Conservation (phyloP, 2,329 filamentous ascomycete species). For the Truncatella angustata region DNA sequence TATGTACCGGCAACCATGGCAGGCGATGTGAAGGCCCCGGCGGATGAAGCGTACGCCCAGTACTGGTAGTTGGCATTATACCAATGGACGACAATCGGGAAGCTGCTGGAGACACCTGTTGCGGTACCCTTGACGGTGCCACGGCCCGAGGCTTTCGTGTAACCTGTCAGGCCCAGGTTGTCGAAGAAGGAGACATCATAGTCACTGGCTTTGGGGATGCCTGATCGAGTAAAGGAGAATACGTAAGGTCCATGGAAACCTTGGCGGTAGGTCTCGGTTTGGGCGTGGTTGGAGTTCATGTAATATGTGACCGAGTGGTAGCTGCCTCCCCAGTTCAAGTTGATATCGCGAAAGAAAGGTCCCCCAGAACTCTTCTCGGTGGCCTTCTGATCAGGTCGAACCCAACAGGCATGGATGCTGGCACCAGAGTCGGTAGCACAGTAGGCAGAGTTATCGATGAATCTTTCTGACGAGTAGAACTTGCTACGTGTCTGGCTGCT, state of each 20-base stretch:
- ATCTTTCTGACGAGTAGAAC: conserved; percentile 60
- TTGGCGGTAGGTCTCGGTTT: conserved; percentile 54
- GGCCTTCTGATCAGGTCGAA: conserved; percentile 36
- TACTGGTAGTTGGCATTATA: conserved; percentile 54
- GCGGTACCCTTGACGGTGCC: conserved; percentile 54
- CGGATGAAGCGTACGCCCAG: conserved; percentile 50
- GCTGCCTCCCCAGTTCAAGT: conserved; percentile 51
- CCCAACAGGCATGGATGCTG: conserved; percentile 27
- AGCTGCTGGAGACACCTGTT: conserved; percentile 44
- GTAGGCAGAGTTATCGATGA: conserved; percentile 59
- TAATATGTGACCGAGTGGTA: conserved; percentile 57
- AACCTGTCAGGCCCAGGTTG: conserved; percentile 49
- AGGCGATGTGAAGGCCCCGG: conserved; percentile 52
- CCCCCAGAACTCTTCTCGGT: conserved; percentile 59
- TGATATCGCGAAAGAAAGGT: conserved; percentile 55
- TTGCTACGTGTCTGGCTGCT: conserved; percentile 57
- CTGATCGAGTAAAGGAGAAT: conserved; percentile 52
- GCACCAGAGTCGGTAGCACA: conserved; percentile 37
- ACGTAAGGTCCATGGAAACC: conserved; percentile 60
- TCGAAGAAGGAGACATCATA: conserved; percentile 56
- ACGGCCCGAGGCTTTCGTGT: conserved; percentile 45
- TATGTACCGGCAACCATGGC: conserved; percentile 60
- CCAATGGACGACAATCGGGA: conserved; percentile 58
- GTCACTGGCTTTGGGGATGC: conserved; percentile 38
- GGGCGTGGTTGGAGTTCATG: conserved; percentile 58